Base-by-base conservation (phyloP, 805 yeast species). In the Pichia membranifaciens region DNA sequence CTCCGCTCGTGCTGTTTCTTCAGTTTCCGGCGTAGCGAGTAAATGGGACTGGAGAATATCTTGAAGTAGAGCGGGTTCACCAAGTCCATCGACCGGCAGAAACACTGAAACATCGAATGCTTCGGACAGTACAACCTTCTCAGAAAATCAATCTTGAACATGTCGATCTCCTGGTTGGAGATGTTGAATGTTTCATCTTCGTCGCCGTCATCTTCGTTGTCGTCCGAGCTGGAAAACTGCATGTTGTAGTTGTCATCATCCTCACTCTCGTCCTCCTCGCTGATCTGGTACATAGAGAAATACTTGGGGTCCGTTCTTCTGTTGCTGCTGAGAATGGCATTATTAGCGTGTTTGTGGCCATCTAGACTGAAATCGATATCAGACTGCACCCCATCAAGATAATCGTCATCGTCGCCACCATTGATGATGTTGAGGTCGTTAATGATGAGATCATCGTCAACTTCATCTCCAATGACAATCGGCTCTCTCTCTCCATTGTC, bases 81-180 rank as follows among this genome's bases (percentile, higher is more conserved):
- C 9, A 51, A 37, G 10, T 46, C 48, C 36, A 41, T 25, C 12
- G 54, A 45, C 23, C 50, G 48, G 41, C 62, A 58, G 9, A 51
- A 47, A 47, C 65, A 61, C 41, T 54, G 60, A 41, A 59, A 51
- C 28, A 56, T 45, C 21, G 58, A 56, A 43, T 62, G 66, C 32
- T 54, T 58, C 6, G 65, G 59, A 49, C 65, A 62, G 21, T 49
- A 41, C 5, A 60, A 45, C 32, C 54, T 50, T 23, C 52, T 39
- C 35, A 58, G 40, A 4, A 51, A 51, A 3, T 52, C 48, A 20
- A 61, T 55, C 34, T 53, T 59, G 49, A 61, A 61, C 58, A 58
- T 53, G 34, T 58, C 53, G 16, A 61, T 44, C 44, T 61, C 65
- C 23, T 58, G 56, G 13, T 46, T 48, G 1, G 62, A 49, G 15